phyloP scores from a whole-genome alignment of 2,329 filamentous ascomycete genomes.

The Gnomoniopsis sp. region DNA sequence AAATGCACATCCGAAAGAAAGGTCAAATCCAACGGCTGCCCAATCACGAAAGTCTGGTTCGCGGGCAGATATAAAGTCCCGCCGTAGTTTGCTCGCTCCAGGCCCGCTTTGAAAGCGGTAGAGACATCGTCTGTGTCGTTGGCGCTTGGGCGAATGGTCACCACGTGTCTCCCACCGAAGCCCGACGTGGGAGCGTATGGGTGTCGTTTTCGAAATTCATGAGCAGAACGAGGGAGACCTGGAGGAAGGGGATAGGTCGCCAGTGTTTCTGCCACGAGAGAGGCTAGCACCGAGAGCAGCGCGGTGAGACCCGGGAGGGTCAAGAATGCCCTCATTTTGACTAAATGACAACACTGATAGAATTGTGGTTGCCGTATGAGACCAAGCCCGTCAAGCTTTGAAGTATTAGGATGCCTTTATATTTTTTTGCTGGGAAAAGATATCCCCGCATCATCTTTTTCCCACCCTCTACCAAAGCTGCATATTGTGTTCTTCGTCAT shows the following conservation, averaged over 20 bases:
- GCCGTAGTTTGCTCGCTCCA: slow-evolving; percentile 55
- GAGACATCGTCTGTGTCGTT: slow-evolving; percentile 56
- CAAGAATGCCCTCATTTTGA: slow-evolving; percentile 21
- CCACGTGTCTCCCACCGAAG: slow-evolving; percentile 24
- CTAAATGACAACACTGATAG: not conserved
- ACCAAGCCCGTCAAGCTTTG: not conserved
- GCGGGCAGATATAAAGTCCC: slow-evolving; percentile 53
- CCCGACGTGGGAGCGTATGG: slow-evolving; percentile 27
- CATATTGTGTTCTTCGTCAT: no score
- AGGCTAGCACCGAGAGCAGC: slow-evolving; percentile 24
- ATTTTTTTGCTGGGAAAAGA: no score
- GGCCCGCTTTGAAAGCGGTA: slow-evolving; percentile 49
- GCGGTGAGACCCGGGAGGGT: slow-evolving; percentile 4
- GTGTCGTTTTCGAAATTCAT: slow-evolving; percentile 36
- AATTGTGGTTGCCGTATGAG: not conserved
- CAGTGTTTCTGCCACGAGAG: slow-evolving; percentile 20
- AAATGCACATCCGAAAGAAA: slow-evolving; percentile 57
- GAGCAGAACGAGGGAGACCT: slow-evolving; percentile 31
- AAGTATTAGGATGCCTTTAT: not conserved
- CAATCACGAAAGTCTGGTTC: slow-evolving; percentile 54
- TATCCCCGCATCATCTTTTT: no score
- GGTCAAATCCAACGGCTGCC: slow-evolving; percentile 55
- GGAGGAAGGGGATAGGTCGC: slow-evolving; percentile 24
- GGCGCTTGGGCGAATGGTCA: slow-evolving; percentile 50
- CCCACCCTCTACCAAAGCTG: no score